phyloP scores from a whole-genome alignment of 331 rosid genomes.

The Saraca asoca region DNA sequence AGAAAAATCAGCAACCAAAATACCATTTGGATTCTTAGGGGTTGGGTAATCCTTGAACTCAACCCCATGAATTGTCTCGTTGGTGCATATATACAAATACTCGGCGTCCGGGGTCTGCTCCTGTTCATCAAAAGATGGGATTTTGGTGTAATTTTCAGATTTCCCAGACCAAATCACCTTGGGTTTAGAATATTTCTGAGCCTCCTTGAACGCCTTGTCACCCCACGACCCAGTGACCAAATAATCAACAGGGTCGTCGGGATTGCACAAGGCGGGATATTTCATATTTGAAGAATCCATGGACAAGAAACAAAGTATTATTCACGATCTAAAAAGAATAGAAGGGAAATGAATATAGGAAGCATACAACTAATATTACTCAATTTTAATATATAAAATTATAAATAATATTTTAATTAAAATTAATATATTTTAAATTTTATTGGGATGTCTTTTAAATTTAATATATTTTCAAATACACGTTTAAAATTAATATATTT shows the following conservation, averaged over 20 bases:
- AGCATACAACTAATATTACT: too few relatives aligned
- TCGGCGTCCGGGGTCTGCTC: constrained; percentile 61
- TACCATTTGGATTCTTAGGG: constrained; percentile 48
- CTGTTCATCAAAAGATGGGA: constrained; percentile 62
- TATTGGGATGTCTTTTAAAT: too few relatives aligned
- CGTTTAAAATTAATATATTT: too few relatives aligned
- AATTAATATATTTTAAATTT: too few relatives aligned
- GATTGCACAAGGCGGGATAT: constrained; percentile 55
- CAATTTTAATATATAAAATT: too few relatives aligned
- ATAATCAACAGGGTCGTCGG: constrained; percentile 57
- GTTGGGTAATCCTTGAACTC: constrained; percentile 82
- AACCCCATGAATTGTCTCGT: constrained; percentile 94
- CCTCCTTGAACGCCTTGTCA: constrained; percentile 90
- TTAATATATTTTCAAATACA: too few relatives aligned
- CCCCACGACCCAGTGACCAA: constrained; percentile 92
- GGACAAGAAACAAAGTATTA: constrained; percentile 84
- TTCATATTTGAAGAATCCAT: constrained; percentile 77
- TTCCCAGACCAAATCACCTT: constrained; percentile 88
- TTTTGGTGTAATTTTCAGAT: constrained; percentile 74
- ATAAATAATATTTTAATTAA: too few relatives aligned
- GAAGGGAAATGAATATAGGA: too few relatives aligned
- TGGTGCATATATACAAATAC: constrained; percentile 78
- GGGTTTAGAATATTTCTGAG: constrained; percentile 69
- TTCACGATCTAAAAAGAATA: neutral
- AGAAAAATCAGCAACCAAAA: constrained; percentile 86